Evolutionary conservation across 805 yeast species (phyloP), one percentile per base, ranked within the genome.

Genomic region (Metschnikowia shivogae): DNA sequence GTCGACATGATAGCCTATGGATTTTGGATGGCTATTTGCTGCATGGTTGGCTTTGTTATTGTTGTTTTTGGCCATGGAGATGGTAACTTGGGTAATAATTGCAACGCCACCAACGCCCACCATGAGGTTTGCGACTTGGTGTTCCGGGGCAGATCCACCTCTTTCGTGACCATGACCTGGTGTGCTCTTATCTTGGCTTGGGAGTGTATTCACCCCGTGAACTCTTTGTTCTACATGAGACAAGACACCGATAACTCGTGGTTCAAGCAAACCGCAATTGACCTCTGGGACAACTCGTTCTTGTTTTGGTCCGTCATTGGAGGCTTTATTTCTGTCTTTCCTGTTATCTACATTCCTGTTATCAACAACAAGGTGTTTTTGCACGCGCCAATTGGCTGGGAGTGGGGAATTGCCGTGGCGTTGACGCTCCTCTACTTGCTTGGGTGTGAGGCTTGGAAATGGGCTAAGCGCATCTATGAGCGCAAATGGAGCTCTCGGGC

Each of bases 1-100:
- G 49, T 62, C 34, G 75, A 70, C 52, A 70, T 68, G 73, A 26
- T 65, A 22, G 73, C 58, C 6, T 68, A 67, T 45, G 75, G 74
- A 6, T 46, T 66, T 30, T 64, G 65, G 67, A 70, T 70, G 75
- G 73, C 74, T 2, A 68, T 59, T 1, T 60, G 67, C 42, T 68
- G 73, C 54, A 61, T 69, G 47, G 47, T 60, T n/a, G 61, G 67
- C 32, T 70, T 68, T 43, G 66, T 63, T 13, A 56, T 65, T 30
- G 61, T 68, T 44, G 73, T 70, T 3, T 69, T 50, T 44, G 73
- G 72, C 5, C 53, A 50, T 30, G 74, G 74, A 10, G 60, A 69
- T 49, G 74, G 74, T 2, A 43, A 69, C 47, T 59, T 70, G 46
- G 74, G 75, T 7, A 34, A 22, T 26, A 57, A 64, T 45, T 70